A percentile compares a stretch with the other conserved stretches of the same genome.
Conservation (phyloP, 192 early-diverging fungal genomes). For the Oehlia diaphana region DNA sequence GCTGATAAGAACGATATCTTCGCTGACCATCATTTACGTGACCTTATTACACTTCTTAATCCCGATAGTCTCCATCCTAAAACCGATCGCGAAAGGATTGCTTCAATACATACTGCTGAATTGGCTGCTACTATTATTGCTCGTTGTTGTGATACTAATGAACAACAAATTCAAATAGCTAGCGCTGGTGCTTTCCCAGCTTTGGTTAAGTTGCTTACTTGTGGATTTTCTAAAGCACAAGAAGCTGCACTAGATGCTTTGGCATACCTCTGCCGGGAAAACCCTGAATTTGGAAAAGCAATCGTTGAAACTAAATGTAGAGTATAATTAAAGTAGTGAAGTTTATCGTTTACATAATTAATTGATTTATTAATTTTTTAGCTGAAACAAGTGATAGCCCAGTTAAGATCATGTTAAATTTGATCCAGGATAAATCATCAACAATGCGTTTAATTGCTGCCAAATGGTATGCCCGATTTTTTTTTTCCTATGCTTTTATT, state of each 20-base stretch:
- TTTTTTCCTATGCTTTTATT: not conserved
- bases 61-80: slow-evolving; percentile 34
- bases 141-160: slow-evolving; percentile 54
- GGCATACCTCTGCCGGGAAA: slow-evolving; percentile 63
- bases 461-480: slow-evolving; percentile 51
- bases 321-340: not conserved
- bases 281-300: slow-evolving; percentile 49
- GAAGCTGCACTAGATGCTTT: slow-evolving; percentile 79
- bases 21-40: slow-evolving; percentile 46
- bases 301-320: slow-evolving; percentile 55
- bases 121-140: slow-evolving; percentile 65
- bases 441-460: slow-evolving; percentile 70
- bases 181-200: slow-evolving; percentile 55
- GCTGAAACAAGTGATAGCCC: slow-evolving; percentile 43
- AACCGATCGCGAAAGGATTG: slow-evolving; percentile 36
- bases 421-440: slow-evolving; percentile 65
- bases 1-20: slow-evolving; percentile 47
- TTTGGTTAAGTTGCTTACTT: slow-evolving; percentile 56
- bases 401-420: slow-evolving; percentile 58
- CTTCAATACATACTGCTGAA: slow-evolving; percentile 56
- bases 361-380: slow-evolving; percentile 24
- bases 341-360: not conserved
- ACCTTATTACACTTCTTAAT: slow-evolving; percentile 52
- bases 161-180: slow-evolving; percentile 64
- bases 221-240: slow-evolving; percentile 63